A percentile compares a stretch with the other conserved stretches of the same genome.
Evolutionary conservation across 345 rosid genomes (phyloP).

Genomic region (Heritiera littoralis): DNA sequence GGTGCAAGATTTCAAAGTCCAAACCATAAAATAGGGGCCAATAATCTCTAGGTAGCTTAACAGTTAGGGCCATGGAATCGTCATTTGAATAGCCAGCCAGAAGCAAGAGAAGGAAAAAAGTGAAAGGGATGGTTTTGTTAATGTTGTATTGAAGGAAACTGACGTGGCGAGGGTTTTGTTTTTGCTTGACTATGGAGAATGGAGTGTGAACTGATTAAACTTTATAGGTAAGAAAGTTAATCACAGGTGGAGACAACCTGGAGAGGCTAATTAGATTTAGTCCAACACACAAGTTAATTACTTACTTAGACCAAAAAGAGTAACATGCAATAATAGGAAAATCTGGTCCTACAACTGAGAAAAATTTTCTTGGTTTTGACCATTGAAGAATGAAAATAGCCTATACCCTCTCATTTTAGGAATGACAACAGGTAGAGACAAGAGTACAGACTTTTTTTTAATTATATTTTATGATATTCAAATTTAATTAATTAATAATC

Average conservation of each 20-base stretch:
- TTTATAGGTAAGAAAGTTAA: background rate
- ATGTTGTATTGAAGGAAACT: constrained; percentile 16
- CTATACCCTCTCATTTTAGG: too few relatives aligned
- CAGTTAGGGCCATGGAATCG: constrained; percentile 27
- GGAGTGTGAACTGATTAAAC: too few relatives aligned
- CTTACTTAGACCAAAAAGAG: constrained; percentile 27
- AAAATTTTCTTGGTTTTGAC: constrained; percentile 26
- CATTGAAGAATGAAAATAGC: background rate
- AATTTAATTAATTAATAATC: too few relatives aligned
- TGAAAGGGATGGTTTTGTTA: constrained; percentile 25
- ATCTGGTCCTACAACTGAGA: constrained; percentile 35
- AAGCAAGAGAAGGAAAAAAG: background rate
- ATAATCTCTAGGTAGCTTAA: constrained; percentile 16
- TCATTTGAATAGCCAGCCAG: constrained; percentile 24
- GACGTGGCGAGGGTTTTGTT: background rate
- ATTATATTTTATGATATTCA: too few relatives aligned
- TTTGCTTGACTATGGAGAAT: background rate
- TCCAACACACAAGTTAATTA: constrained; percentile 18
- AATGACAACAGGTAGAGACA: too few relatives aligned
- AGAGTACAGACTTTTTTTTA: too few relatives aligned
- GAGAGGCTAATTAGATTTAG: constrained; percentile 15
- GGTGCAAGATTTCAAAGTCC: constrained; percentile 65
- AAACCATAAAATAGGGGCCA: constrained; percentile 52
- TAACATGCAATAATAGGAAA: constrained; percentile 9
- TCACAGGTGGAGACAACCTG: constrained; percentile 41